Evolutionary conservation across 2,329 filamentous ascomycete species (phyloP).

Genomic region (Fusarium sp.): DNA sequence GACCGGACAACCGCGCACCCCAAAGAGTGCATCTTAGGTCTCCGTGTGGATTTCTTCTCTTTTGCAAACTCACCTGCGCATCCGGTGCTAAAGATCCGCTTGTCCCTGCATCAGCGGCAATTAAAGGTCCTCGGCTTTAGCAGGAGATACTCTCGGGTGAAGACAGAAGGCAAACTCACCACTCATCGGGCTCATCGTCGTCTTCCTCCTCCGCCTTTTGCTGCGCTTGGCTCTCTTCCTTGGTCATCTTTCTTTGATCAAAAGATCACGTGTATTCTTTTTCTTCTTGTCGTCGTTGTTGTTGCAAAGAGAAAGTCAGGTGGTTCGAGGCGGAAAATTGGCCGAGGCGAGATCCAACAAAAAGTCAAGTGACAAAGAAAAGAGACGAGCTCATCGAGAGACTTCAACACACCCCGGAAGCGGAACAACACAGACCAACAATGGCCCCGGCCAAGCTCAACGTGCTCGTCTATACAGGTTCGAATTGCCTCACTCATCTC

Average conservation of each 20-base stretch:
- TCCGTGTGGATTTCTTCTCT: background rate
- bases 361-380: conserved; percentile 40
- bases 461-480: conserved; percentile 92
- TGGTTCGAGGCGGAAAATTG: conserved; percentile 42
- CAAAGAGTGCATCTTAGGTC: rapidly evolving
- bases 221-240: conserved; percentile 60
- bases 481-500: conserved; percentile 4
- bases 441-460: conserved; percentile 81
- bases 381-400: background rate
- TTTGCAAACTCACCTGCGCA: conserved; percentile 75
- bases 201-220: conserved; percentile 52
- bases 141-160: conserved; percentile 3
- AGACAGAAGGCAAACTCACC: conserved; percentile 66
- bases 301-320: conserved; percentile 28
- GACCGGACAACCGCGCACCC: background rate
- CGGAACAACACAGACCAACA: conserved; percentile 48
- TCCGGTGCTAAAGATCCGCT: conserved; percentile 96
- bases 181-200: conserved; percentile 92
- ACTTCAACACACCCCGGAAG: background rate
- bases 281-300: background rate
- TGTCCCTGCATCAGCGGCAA: conserved; percentile 75
- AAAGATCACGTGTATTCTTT: background rate
- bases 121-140: conserved; percentile 42
- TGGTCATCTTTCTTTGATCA: conserved; percentile 58
- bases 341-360: conserved; percentile 32